Evolutionary conservation across 2,329 filamentous ascomycete genomes (phyloP).

Genomic region (Pestalotiopsis sp.): DNA sequence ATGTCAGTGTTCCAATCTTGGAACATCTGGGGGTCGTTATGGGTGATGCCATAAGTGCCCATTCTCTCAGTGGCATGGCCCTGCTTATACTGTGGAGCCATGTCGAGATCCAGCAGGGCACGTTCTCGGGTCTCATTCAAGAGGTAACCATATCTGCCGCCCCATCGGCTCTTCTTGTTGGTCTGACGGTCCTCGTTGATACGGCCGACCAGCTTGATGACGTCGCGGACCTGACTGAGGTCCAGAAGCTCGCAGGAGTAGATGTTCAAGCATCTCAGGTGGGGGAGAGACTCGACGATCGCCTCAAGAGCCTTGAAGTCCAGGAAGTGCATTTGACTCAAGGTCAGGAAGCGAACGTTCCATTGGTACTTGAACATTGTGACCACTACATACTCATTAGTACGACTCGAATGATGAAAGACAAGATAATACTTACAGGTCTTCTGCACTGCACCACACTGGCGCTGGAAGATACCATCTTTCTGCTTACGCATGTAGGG

Average conservation of each 20-base stretch:
- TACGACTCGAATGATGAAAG: background rate
- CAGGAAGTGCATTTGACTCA: slow-evolving; percentile 17
- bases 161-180: background rate
- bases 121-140: no score
- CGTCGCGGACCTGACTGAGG: slow-evolving; percentile 19
- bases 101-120: slow-evolving; percentile 24
- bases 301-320: slow-evolving; percentile 19
- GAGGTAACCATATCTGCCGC: slow-evolving; percentile 15
- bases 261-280: slow-evolving; percentile 25
- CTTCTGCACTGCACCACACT: background rate
- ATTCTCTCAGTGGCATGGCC: slow-evolving; percentile 18
- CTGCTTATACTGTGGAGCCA: slow-evolving; percentile 11
- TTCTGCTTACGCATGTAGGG: background rate
- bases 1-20: slow-evolving; percentile 21
- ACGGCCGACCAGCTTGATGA: slow-evolving; percentile 21
- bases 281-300: slow-evolving; percentile 21
- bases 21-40: slow-evolving; percentile 11
- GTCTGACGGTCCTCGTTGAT: slow-evolving; percentile 15
- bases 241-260: slow-evolving; percentile 33
- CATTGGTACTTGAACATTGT: background rate
- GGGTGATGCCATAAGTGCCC: slow-evolving; percentile 23
- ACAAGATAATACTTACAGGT: background rate
- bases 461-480: background rate
- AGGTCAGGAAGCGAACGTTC: background rate
- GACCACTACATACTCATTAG: background rate